Conservation (phyloP, 2,329 filamentous ascomycete species). For the Sporothrix protearum region DNA sequence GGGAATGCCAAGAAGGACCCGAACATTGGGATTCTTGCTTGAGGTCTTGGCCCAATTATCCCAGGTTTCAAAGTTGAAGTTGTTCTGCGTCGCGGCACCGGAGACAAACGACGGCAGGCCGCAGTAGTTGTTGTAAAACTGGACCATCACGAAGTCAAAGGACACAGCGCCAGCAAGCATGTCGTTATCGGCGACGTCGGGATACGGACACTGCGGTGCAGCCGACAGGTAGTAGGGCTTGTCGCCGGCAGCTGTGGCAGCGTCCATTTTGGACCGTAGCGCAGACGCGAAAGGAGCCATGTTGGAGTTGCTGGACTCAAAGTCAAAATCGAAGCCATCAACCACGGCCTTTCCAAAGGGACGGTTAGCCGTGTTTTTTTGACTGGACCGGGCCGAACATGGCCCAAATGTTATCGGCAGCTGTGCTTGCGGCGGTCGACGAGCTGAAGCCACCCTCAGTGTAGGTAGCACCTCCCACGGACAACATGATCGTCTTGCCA, state of each 20-base stretch:
- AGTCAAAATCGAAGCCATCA: constrained; percentile 76
- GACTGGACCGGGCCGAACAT: constrained; percentile 60
- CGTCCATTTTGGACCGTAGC: constrained; percentile 55
- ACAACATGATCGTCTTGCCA: constrained; percentile 69
- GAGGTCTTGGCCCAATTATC: constrained; percentile 59
- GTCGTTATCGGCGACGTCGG: constrained; percentile 56
- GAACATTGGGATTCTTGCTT: constrained; percentile 57
- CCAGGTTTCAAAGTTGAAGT: constrained; percentile 63
- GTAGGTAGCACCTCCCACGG: constrained; percentile 68
- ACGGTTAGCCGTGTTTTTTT: constrained; percentile 47
- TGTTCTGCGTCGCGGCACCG: constrained; percentile 44
- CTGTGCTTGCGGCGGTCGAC: constrained; percentile 48
- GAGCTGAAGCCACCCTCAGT: constrained; percentile 63
- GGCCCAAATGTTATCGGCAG: constrained; percentile 63
- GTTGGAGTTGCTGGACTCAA: constrained; percentile 59
- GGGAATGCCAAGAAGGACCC: constrained; percentile 60
- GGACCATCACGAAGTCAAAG: constrained; percentile 60
- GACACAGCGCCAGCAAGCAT: constrained; percentile 53
- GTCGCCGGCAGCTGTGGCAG: constrained; percentile 43
- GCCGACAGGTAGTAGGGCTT: constrained; percentile 60
- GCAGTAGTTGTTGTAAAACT: constrained; percentile 70
- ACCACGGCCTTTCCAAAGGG: constrained; percentile 64
- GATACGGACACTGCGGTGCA: constrained; percentile 66
- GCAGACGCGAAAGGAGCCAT: constrained; percentile 58
- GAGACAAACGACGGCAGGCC: constrained; percentile 51